These are phyloP conservation scores for Colletotrichum destructivum DNA, from an alignment of 2,329 filamentous ascomycete species.

Conservation along the genomic window DNA sequence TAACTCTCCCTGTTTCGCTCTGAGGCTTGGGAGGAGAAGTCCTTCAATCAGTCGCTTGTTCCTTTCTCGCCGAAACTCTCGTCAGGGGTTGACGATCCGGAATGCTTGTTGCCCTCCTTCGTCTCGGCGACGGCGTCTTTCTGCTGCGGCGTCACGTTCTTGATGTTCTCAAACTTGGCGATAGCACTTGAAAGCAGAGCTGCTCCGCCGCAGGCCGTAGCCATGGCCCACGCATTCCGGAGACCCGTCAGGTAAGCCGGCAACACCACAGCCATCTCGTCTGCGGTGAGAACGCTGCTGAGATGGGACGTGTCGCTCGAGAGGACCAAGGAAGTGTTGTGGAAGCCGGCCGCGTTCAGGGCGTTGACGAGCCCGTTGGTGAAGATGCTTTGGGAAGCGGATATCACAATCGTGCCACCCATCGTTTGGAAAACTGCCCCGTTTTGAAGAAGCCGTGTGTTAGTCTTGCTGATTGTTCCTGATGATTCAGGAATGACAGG, in stretches of 20 bases:
- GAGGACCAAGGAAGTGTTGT: background rate
- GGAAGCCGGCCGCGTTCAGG: conserved; percentile 5
- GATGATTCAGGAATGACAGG: too few species aligned
- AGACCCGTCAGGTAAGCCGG: conserved; percentile 5
- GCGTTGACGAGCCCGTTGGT: conserved; percentile 52
- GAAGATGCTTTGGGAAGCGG: conserved; percentile 58
- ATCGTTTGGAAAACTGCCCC: conserved; percentile 57
- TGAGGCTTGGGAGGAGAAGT: background rate
- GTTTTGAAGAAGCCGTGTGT: background rate
- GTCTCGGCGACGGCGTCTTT: background rate
- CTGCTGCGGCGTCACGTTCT: conserved; percentile 1
- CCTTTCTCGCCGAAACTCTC: background rate
- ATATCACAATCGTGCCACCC: conserved; percentile 60
- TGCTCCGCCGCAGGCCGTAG: conserved; percentile 3
- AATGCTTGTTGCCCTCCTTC: background rate
- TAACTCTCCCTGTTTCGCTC: background rate
- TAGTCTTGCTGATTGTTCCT: background rate
- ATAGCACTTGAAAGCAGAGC: background rate
- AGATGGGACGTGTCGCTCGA: background rate
- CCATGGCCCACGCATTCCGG: conserved; percentile 10
- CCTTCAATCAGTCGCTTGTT: background rate
- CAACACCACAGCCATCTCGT: conserved; percentile 6
- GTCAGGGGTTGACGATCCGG: conserved; percentile 2
- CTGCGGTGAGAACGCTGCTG: background rate
- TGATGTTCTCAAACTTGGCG: conserved; percentile 6